Percentiles rank a stretch among this genome's conserved stretches.
Evolutionary conservation across 75 land plant species (phyloP).

Genomic region (Larix kaempferi): DNA sequence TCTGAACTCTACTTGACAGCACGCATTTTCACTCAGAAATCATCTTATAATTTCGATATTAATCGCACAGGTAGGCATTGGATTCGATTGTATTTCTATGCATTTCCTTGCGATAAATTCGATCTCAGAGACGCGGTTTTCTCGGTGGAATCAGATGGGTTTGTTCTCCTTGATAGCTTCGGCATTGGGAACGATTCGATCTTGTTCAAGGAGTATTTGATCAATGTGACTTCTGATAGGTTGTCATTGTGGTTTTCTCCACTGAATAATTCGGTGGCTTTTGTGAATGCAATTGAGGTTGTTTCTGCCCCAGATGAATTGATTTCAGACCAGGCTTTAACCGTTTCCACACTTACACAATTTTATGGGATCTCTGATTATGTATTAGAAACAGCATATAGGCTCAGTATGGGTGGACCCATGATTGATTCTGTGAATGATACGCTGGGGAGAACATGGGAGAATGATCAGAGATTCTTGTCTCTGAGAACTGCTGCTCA

Average conservation of each 20-base stretch:
- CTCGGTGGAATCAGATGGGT: slow-evolving; percentile 38
- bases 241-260: slow-evolving; percentile 50
- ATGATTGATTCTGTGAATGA: slow-evolving; percentile 42
- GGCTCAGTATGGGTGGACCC: slow-evolving; percentile 73
- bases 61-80: slow-evolving; percentile 47
- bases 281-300: slow-evolving; percentile 85
- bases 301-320: slow-evolving; percentile 66
- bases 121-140: slow-evolving; percentile 27
- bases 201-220: slow-evolving; percentile 42
- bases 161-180: slow-evolving; percentile 34
- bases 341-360: slow-evolving; percentile 20
- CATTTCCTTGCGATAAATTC: slow-evolving; percentile 19
- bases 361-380: slow-evolving; percentile 15
- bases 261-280: slow-evolving; percentile 43
- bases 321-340: slow-evolving; percentile 26
- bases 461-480: slow-evolving; percentile 25
- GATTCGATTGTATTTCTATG: slow-evolving; percentile 65
- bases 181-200: not conserved
- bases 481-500: slow-evolving; percentile 12
- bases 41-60: slow-evolving; percentile 39
- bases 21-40: slow-evolving; percentile 34
- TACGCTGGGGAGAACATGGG: slow-evolving; percentile 57
- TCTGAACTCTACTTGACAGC: slow-evolving; percentile 25
- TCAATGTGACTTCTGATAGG: slow-evolving; percentile 39
- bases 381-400: slow-evolving; percentile 69